Base-by-base conservation (phyloP, 129 eudicot species). In the Sambucus nigra region DNA sequence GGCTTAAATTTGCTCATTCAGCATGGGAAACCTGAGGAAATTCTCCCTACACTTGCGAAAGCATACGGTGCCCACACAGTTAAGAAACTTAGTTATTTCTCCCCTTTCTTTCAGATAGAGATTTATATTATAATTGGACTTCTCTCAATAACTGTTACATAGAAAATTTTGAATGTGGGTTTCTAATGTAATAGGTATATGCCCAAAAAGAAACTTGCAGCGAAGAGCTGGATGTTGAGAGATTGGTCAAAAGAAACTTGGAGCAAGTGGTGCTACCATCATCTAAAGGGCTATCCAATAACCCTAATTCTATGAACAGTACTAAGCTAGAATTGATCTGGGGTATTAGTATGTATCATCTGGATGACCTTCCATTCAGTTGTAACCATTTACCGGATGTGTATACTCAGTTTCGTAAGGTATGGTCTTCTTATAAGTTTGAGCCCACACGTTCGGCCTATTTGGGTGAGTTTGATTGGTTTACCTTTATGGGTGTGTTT, bases 141-240 rank as follows among this genome's bases (percentile, higher is more conserved):
- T 50, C 22, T 53, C 44, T 14, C 24, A 19, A 41, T 19, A 17
- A 7, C 20, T 21, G 11, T 14, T 24, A 19, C n/a, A 14, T 54
- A 33, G 7, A 21, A 53, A 17, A 24, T 24, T 17, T 9, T 14
- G n/a, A 16, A 15, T 47, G 48, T 57, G 27, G 23, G 11, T 55
- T 15, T 11, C 22, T 42, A 35, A 12, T 44, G 4, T 25, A 16
- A 14, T 63, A 82, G 92, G 81, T 82, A 19, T 78, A 70, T 57
- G 76, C 92, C 17, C 92, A 82, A 23, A 82, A 82, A 55, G 92
- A 82, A 68, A 82, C 92, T n/a, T 82, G 92, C 64, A 78, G 86
- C 28, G 92, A 82, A 64, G 92, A 82, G 74, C 50, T 82, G 46
- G 42, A 62, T 11, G 76, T 78, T 27, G 92, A 82, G 50, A 61